These are phyloP conservation scores for Wallacemonas sp. DNA, from an alignment of 208 protist species.

Conservation along the genomic window DNA sequence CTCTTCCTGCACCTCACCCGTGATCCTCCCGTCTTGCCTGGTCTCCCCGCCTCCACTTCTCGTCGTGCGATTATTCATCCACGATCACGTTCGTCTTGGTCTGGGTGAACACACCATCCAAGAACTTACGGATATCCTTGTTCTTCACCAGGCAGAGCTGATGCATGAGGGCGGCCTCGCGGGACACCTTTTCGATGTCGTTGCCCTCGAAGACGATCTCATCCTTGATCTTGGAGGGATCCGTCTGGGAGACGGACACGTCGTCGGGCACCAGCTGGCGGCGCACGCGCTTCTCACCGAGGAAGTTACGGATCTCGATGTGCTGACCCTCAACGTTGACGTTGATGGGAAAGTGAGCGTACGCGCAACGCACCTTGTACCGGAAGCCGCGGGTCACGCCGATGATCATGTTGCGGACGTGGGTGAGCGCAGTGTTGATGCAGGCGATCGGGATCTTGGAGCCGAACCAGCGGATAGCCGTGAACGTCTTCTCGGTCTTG, in stretches of 20 bases:
- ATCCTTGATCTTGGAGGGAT: constrained; percentile 95
- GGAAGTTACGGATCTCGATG: constrained; percentile 99
- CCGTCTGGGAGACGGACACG: constrained; percentile 87
- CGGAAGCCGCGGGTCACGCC: constrained; percentile 99
- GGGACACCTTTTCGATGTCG: constrained; percentile 92
- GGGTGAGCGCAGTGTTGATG: constrained; percentile 94
- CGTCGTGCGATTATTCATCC: constrained; percentile 36
- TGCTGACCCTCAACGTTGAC: constrained; percentile 90
- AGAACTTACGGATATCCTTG: constrained; percentile 99
- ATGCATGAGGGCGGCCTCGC: constrained; percentile 95
- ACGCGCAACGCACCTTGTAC: constrained; percentile 99
- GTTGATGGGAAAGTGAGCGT: constrained; percentile 99
- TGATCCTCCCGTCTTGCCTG: neutral
- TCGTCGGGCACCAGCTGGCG: constrained; percentile 85
- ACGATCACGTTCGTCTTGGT: constrained; percentile 92
- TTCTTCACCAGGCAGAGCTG: constrained; percentile 95
- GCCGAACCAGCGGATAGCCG: constrained; percentile 95
- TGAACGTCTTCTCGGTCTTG: constrained; percentile 57
- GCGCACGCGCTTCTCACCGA: constrained; percentile 98
- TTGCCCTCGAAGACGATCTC: constrained; percentile 97
- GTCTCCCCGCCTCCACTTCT: neutral
- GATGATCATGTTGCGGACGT: constrained; percentile 99
- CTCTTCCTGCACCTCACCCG: neutral
- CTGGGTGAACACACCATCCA: constrained; percentile 99
- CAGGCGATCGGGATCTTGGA: constrained; percentile 93